Percentiles rank a stretch among this genome's conserved stretches.
Evolutionary conservation across 768 basidiomycete species (phyloP).

Genomic region (Filobasidium floriforme): DNA sequence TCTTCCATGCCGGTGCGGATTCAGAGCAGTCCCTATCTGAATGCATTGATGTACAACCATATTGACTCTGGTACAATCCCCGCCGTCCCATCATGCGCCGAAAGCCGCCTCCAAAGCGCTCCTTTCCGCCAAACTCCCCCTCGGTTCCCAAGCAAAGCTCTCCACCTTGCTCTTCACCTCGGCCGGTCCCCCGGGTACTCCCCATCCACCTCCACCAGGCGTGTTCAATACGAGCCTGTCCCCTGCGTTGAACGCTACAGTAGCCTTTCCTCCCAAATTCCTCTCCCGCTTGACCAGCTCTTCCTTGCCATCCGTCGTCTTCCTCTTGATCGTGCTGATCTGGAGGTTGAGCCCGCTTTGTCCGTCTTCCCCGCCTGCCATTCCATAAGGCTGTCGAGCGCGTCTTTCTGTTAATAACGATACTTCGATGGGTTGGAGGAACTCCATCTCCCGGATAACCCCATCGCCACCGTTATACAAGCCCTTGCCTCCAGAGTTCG

Average conservation of each 20-base stretch:
- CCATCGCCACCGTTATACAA: conserved; percentile 31
- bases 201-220: conserved; percentile 88
- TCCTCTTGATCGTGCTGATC: conserved; percentile 47
- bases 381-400: conserved; percentile 75
- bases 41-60: no score
- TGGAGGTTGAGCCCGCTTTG: conserved; percentile 75
- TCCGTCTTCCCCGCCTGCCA: conserved; percentile 69
- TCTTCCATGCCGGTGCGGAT: no score
- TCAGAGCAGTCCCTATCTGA: no score
- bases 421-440: conserved; percentile 57
- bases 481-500: conserved; percentile 29
- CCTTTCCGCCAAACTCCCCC: conserved; percentile 43
- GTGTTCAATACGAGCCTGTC: conserved; percentile 68
- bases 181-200: conserved; percentile 40
- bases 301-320: conserved; percentile 26
- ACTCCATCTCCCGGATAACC: conserved; percentile 36
- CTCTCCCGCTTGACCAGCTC: conserved; percentile 50
- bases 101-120: conserved; percentile 36
- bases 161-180: conserved; percentile 23
- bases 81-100: conserved; percentile 23
- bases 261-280: conserved; percentile 84
- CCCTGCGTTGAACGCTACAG: conserved; percentile 78
- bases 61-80: no score
- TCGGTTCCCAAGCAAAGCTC: conserved; percentile 34
- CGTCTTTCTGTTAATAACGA: conserved; percentile 84